Evolutionary conservation across 805 yeast species (phyloP).

Genomic region (Hanseniaspora meyeri): DNA sequence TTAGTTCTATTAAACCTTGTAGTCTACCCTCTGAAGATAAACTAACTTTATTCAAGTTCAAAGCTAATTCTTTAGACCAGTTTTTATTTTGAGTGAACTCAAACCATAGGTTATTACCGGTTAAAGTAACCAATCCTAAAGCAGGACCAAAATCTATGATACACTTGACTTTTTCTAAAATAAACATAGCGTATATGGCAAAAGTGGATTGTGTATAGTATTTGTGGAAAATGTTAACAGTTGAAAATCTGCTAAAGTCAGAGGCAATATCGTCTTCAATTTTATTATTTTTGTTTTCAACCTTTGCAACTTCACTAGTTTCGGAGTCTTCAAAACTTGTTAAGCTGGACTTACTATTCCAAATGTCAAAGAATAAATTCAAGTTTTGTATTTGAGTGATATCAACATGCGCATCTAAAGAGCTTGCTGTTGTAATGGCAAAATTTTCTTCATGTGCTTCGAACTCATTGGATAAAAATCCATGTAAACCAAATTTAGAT

Average conservation of each 20-base stretch:
- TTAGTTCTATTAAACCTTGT: conserved; percentile 51
- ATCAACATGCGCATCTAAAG: conserved; percentile 42
- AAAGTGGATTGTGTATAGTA: conserved; percentile 39
- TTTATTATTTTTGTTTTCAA: not conserved
- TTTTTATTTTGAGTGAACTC: conserved; percentile 51
- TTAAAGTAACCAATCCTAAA: conserved; percentile 51
- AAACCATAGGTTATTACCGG: conserved; percentile 52
- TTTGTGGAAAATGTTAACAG: conserved; percentile 29
- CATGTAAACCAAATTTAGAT: conserved; percentile 38
- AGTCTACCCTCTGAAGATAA: conserved; percentile 64
- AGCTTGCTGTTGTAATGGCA: conserved; percentile 1
- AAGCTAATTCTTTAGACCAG: conserved; percentile 58
- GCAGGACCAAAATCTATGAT: conserved; percentile 74
- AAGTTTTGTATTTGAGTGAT: conserved; percentile 80
- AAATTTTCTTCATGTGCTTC: not conserved
- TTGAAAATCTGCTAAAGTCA: not conserved
- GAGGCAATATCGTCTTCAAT: not conserved
- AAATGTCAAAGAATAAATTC: conserved; percentile 67
- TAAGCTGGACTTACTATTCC: conserved; percentile 46
- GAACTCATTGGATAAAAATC: conserved; percentile 28
- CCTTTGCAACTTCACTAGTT: not conserved
- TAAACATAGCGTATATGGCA: conserved; percentile 60
- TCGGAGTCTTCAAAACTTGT: conserved; percentile 11
- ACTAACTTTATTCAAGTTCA: conserved; percentile 43
- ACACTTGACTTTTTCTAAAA: conserved; percentile 40